A percentile compares a stretch with the other conserved stretches of the same genome.
Evolutionary conservation across 1,284 basidiomycete species (phyloP).

Genomic region (Kwoniella shivajii): DNA sequence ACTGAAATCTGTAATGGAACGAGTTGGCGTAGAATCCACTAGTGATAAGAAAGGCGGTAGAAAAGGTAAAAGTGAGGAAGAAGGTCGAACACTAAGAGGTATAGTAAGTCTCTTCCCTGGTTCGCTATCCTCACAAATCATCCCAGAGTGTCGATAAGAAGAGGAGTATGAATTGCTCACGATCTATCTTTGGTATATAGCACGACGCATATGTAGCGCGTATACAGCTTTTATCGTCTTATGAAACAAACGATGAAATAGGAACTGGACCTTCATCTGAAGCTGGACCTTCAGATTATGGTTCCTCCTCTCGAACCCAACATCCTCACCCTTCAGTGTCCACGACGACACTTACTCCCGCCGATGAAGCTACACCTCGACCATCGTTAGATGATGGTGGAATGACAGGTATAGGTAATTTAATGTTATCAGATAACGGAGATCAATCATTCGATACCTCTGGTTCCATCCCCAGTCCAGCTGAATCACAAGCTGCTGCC

Average conservation of each 20-base stretch:
- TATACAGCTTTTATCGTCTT: constrained; percentile 44
- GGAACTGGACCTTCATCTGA: background rate
- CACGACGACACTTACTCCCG: constrained; percentile 18
- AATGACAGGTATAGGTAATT: constrained; percentile 33
- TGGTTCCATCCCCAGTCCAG: constrained; percentile 6
- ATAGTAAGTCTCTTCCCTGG: constrained; percentile 42
- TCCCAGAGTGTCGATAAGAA: no score
- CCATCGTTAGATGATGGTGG: constrained; percentile 34
- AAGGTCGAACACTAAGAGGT: constrained; percentile 51
- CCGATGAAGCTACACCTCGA: constrained; percentile 21
- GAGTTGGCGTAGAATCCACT: constrained; percentile 46
- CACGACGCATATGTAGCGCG: constrained; percentile 54
- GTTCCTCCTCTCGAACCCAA: background rate
- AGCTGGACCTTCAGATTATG: background rate
- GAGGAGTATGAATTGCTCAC: no score
- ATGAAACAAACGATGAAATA: constrained; percentile 21
- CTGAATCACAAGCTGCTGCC: background rate
- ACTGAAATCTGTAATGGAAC: constrained; percentile 52
- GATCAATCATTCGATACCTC: constrained; percentile 16
- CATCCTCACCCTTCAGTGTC: constrained; percentile 11
- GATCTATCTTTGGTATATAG: constrained; percentile 21
- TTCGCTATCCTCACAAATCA: no score
- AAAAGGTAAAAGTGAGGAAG: constrained; percentile 47
- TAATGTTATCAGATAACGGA: constrained; percentile 30
- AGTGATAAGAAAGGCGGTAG: constrained; percentile 15